phyloP scores from a whole-genome alignment of 1,284 basidiomycete genomes.

The Mycena sp. region DNA sequence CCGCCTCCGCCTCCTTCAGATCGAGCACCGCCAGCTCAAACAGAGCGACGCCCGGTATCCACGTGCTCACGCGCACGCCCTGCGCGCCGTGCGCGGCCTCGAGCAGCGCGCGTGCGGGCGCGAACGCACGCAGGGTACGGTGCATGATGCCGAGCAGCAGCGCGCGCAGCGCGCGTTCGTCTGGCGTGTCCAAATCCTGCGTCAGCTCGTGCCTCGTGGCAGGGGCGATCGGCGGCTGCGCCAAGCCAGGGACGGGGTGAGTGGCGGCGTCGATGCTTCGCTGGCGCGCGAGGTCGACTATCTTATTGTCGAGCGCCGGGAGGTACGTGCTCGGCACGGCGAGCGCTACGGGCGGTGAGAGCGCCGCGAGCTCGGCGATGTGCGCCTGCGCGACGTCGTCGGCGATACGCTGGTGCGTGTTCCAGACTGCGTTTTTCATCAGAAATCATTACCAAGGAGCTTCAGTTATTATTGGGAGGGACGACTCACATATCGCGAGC shows the following conservation, averaged over 20 bases:
- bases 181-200: conserved; percentile 73
- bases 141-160: conserved; percentile 75
- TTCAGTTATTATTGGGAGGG: not conserved
- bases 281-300: no score
- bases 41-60: conserved; percentile 70
- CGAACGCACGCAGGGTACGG: conserved; percentile 59
- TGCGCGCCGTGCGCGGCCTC: conserved; percentile 58
- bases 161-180: conserved; percentile 74
- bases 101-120: conserved; percentile 57
- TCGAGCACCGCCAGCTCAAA: conserved; percentile 77
- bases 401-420: conserved; percentile 68
- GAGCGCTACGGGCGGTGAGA: conserved; percentile 57
- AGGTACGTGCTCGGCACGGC: conserved; percentile 41
- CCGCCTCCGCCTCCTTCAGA: conserved; percentile 60
- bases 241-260: no score
- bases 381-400: conserved; percentile 62
- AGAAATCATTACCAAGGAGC: not conserved
- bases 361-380: conserved; percentile 56
- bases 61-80: conserved; percentile 60
- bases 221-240: no score
- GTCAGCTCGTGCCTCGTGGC: no score
- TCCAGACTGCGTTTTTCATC: conserved; percentile 66
- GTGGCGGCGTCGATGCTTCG: no score
- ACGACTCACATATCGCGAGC: conserved; percentile 52
- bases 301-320: conserved; percentile 1